A percentile compares a stretch with the other conserved stretches of the same genome.
These are phyloP conservation scores for Trichoderma atroviride DNA, from an alignment of 2,329 filamentous ascomycete genomes.

Conservation along the genomic window DNA sequence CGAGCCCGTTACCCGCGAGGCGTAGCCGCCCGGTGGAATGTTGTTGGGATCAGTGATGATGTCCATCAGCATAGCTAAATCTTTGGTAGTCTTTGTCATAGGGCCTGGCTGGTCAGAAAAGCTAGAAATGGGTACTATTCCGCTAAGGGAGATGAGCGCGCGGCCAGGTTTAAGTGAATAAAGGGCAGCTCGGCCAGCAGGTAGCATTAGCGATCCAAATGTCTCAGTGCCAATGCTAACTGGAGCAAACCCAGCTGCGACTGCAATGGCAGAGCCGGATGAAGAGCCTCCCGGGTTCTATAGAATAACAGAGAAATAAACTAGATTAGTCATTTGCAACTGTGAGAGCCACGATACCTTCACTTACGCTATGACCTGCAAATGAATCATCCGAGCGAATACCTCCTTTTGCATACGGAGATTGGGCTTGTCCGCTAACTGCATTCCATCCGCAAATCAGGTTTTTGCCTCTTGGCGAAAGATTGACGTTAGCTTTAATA, in stretches of 20 bases:
- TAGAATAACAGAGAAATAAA: neutral
- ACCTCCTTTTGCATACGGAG: slow-evolving; percentile 26
- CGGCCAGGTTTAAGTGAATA: slow-evolving; percentile 28
- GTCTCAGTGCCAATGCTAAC: slow-evolving; percentile 62
- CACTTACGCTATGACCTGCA: slow-evolving; percentile 27
- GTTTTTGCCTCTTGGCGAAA: neutral
- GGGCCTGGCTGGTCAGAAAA: slow-evolving; percentile 26
- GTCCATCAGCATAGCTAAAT: slow-evolving; percentile 27
- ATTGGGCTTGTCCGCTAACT: slow-evolving; percentile 28
- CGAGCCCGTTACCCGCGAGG: slow-evolving; percentile 18
- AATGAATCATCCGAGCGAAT: slow-evolving; percentile 16
- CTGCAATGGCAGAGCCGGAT: slow-evolving; percentile 57
- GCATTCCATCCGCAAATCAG: slow-evolving; percentile 27
- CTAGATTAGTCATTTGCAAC: neutral
- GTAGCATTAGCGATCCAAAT: slow-evolving; percentile 45
- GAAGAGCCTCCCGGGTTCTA: slow-evolving; percentile 53
- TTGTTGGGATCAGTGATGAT: slow-evolving; percentile 4
- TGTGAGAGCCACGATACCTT: neutral
- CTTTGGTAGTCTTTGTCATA: slow-evolving; percentile 23
- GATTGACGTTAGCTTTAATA: neutral
- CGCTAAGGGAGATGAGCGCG: slow-evolving; percentile 13
- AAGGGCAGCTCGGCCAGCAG: slow-evolving; percentile 25
- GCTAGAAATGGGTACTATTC: slow-evolving; percentile 22
- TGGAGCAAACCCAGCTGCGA: slow-evolving; percentile 55
- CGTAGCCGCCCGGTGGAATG: slow-evolving; percentile 20